Percentiles rank a stretch among this genome's conserved stretches.
Conservation (phyloP, 495 filamentous ascomycete species). For the Aspergillus baeticus region DNA sequence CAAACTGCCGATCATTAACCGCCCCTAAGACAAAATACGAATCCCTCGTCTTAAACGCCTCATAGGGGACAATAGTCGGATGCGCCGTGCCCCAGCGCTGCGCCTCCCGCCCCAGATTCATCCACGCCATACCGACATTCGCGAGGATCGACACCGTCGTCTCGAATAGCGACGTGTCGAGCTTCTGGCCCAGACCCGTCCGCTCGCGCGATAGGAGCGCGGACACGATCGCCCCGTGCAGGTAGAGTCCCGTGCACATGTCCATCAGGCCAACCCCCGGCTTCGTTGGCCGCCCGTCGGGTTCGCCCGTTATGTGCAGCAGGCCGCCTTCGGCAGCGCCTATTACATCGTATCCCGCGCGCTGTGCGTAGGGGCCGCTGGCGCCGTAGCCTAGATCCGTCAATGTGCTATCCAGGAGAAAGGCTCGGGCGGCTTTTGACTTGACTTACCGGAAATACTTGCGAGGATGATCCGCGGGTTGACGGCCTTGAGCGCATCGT, state of each 20-base stretch:
- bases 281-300: constrained; percentile 77
- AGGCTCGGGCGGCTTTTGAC: too few relatives aligned
- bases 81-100: constrained; percentile 90
- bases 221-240: constrained; percentile 81
- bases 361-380: constrained; percentile 73
- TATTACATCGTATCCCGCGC: constrained; percentile 93
- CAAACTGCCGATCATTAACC: constrained; percentile 80
- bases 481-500: constrained; percentile 60
- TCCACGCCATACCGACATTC: constrained; percentile 81
- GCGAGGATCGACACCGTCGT: constrained; percentile 79
- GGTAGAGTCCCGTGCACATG: constrained; percentile 76
- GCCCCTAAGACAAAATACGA: constrained; percentile 80
- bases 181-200: constrained; percentile 73
- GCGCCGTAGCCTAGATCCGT: constrained; percentile 64
- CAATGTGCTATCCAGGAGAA: too few relatives aligned
- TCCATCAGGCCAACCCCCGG: constrained; percentile 61
- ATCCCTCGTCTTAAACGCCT: constrained; percentile 78
- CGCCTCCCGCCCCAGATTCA: constrained; percentile 72
- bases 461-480: constrained; percentile 57
- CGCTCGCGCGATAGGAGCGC: constrained; percentile 65
- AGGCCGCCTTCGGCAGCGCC: constrained; percentile 89
- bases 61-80: constrained; percentile 86
- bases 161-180: constrained; percentile 80
- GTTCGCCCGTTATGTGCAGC: constrained; percentile 85
- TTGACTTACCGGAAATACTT: constrained; percentile 27